Evolutionary conservation across 176 grass and related monocot genomes (phyloP).

Genomic region (Chloris gayana): DNA sequence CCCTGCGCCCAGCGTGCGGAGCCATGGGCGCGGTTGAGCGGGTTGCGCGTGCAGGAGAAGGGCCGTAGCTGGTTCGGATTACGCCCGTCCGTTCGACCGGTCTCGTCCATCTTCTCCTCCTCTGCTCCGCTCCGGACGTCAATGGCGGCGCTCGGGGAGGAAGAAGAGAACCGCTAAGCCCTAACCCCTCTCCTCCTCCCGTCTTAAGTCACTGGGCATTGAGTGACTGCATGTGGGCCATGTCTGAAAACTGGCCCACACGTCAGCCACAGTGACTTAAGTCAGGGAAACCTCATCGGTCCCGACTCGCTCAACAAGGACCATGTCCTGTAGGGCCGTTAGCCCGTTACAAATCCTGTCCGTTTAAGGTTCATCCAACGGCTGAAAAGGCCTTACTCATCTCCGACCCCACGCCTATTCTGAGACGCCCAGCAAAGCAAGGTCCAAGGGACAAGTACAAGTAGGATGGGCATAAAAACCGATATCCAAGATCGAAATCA

Average conservation of each 20-base stretch:
- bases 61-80: constrained; percentile 72
- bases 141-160: not conserved
- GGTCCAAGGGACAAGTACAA: not conserved
- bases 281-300: too few species aligned
- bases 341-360: not conserved
- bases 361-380: not conserved
- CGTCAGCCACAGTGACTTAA: too few species aligned
- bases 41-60: constrained; percentile 71
- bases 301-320: not conserved
- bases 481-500: too few species aligned
- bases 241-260: too few species aligned
- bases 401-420: constrained; percentile 33
- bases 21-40: constrained; percentile 78
- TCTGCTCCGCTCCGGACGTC: not conserved
- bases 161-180: constrained; percentile 17
- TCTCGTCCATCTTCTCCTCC: constrained; percentile 39
- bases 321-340: not conserved
- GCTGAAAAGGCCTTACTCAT: fast-evolving
- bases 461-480: too few species aligned
- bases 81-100: constrained; percentile 54
- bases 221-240: too few species aligned
- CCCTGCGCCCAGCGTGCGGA: constrained; percentile 93
- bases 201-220: too few species aligned
- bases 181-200: constrained; percentile 26
- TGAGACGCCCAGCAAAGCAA: constrained; percentile 3